These are phyloP conservation scores for Saussurea involucrata DNA, from an alignment of 129 eudicot genomes.

Conservation along the genomic window DNA sequence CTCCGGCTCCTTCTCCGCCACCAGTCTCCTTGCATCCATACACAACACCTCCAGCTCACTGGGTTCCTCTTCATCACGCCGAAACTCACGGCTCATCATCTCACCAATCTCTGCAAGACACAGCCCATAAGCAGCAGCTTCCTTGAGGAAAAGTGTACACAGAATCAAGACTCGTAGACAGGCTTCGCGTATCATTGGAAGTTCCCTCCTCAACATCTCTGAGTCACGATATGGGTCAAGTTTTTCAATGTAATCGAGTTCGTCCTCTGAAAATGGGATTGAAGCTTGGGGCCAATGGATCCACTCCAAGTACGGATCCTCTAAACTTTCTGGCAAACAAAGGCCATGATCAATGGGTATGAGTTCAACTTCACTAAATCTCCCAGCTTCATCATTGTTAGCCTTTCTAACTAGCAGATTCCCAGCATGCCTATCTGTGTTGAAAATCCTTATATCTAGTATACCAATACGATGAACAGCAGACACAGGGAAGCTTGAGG, in stretches of 20 bases:
- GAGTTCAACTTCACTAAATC: slow-evolving; percentile 85
- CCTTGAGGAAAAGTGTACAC: slow-evolving; percentile 81
- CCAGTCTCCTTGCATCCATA: slow-evolving; percentile 72
- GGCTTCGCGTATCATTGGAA: slow-evolving; percentile 92
- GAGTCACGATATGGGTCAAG: slow-evolving; percentile 67
- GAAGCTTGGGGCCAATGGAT: slow-evolving; percentile 99
- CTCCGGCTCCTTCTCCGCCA: slow-evolving; percentile 52
- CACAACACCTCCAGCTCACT: slow-evolving; percentile 89
- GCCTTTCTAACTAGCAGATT: slow-evolving; percentile 79
- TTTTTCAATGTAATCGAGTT: slow-evolving; percentile 69
- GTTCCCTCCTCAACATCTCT: slow-evolving; percentile 63
- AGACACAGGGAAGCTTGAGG: slow-evolving; percentile 87
- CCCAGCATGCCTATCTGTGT: slow-evolving; percentile 93
- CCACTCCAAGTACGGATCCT: slow-evolving; percentile 98
- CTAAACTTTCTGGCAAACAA: slow-evolving; percentile 84
- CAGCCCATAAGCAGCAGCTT: slow-evolving; percentile 79
- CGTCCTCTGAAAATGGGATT: slow-evolving; percentile 90
- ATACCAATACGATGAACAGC: slow-evolving; percentile 96
- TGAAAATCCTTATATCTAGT: slow-evolving; percentile 80
- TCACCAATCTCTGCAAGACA: slow-evolving; percentile 96
- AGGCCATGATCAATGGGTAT: slow-evolving; percentile 97
- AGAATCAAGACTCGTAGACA: slow-evolving; percentile 74
- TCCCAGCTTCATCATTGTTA: slow-evolving; percentile 39
- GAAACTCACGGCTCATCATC: slow-evolving; percentile 92
- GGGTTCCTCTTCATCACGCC: slow-evolving; percentile 91